Percentiles rank a stretch among this genome's conserved stretches.
Conservation (phyloP, 805 yeast species). For the Wickerhamiella nectarea region DNA sequence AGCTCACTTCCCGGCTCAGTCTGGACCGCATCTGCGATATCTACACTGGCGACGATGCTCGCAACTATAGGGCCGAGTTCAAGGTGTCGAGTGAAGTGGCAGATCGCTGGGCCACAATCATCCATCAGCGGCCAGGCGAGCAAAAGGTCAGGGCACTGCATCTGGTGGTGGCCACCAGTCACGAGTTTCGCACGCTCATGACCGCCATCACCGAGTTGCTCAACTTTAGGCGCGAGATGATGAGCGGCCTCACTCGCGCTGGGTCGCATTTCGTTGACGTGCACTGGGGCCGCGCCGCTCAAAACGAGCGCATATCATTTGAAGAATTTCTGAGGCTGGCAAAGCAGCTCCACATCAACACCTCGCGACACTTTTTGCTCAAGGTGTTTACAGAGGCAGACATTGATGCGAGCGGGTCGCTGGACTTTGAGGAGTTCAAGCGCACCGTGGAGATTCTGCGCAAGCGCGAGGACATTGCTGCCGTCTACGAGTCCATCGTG, state of each 20-base stretch:
- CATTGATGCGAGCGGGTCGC: slow-evolving; percentile 33
- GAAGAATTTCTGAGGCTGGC: slow-evolving; percentile 57
- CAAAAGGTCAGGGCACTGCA: slow-evolving; percentile 67
- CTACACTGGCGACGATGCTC: slow-evolving; percentile 55
- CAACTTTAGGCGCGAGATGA: slow-evolving; percentile 43
- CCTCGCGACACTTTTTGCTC: slow-evolving; percentile 40
- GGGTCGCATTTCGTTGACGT: slow-evolving; percentile 48
- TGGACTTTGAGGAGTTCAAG: slow-evolving; percentile 65
- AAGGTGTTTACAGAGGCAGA: slow-evolving; percentile 44
- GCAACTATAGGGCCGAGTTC: slow-evolving; percentile 75
- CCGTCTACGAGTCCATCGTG: slow-evolving; percentile 31
- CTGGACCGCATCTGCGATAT: slow-evolving; percentile 55
- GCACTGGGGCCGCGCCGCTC: slow-evolving; percentile 38
- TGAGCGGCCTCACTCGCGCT: slow-evolving; percentile 49
- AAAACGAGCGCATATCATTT: slow-evolving; percentile 31
- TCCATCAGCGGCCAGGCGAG: slow-evolving; percentile 46
- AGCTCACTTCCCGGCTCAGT: slow-evolving; percentile 30
- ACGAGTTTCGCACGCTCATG: slow-evolving; percentile 42
- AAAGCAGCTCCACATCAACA: slow-evolving; percentile 55
- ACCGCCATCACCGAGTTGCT: slow-evolving; percentile 43
- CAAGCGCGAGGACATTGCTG: slow-evolving; percentile 44
- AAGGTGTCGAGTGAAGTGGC: slow-evolving; percentile 54
- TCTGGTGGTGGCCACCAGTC: slow-evolving; percentile 44
- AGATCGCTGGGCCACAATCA: slow-evolving; percentile 65
- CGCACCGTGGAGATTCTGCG: slow-evolving; percentile 56